These are phyloP conservation scores for Poa annua DNA, from an alignment of 176 grass and related monocot species.

Conservation along the genomic window DNA sequence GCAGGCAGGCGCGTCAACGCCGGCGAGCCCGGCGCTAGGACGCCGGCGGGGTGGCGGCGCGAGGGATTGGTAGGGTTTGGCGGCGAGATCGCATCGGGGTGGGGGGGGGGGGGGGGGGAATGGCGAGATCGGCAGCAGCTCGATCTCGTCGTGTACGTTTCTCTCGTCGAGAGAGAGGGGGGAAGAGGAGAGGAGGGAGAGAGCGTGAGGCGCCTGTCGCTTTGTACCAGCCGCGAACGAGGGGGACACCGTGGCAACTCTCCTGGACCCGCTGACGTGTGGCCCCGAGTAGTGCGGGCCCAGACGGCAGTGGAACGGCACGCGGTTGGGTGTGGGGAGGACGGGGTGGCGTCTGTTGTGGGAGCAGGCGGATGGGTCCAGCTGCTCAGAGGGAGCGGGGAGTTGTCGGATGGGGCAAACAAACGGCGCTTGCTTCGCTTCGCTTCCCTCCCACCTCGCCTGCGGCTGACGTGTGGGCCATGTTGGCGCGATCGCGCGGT, in stretches of 20 bases:
- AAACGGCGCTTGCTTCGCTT: slow-evolving; percentile 18
- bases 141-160: slow-evolving; percentile 37
- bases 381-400: background rate
- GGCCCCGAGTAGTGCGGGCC: background rate
- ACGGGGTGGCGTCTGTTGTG: background rate
- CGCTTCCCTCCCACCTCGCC: background rate
- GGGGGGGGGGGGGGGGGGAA: background rate
- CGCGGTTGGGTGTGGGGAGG: background rate
- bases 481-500: background rate
- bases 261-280: rapidly evolving
- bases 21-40: slow-evolving; percentile 21
- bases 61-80: slow-evolving; percentile 27
- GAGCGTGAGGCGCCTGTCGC: slow-evolving; percentile 27
- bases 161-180: slow-evolving; percentile 23
- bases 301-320: rapidly evolving
- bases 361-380: background rate
- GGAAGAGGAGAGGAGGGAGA: background rate
- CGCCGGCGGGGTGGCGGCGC: background rate
- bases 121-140: slow-evolving; percentile 46
- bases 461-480: background rate
- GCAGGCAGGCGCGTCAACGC: slow-evolving; percentile 21
- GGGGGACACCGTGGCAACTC: background rate
- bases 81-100: slow-evolving; percentile 63
- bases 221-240: background rate
- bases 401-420: slow-evolving; percentile 22